A percentile compares a stretch with the other conserved stretches of the same genome.
phyloP scores from a whole-genome alignment of 495 filamentous ascomycete species.

The Stereocaulon alpinum region DNA sequence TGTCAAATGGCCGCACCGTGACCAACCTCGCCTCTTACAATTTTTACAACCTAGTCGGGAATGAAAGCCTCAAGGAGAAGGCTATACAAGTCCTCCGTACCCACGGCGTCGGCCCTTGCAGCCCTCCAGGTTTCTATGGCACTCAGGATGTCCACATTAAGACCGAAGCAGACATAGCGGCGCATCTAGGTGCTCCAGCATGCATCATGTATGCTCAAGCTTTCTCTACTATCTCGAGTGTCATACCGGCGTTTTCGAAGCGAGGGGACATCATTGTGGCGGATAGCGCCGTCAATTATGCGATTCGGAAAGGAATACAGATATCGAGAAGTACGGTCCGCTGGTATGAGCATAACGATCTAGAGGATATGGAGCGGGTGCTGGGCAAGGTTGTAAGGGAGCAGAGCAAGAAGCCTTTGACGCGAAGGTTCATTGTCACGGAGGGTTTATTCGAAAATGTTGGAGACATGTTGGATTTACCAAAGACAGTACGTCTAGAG shows the following conservation, averaged over 20 bases:
- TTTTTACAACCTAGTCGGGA: constrained; percentile 90
- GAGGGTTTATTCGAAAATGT: constrained; percentile 89
- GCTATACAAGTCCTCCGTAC: constrained; percentile 86
- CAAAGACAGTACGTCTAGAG: constrained; percentile 57
- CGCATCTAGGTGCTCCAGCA: constrained; percentile 71
- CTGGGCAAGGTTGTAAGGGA: constrained; percentile 78
- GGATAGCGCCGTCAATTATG: constrained; percentile 89
- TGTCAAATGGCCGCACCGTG: constrained; percentile 81
- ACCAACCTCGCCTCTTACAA: constrained; percentile 89
- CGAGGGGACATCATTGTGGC: constrained; percentile 96
- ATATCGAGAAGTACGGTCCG: constrained; percentile 79
- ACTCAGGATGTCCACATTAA: constrained; percentile 98
- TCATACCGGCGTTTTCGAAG: constrained; percentile 95
- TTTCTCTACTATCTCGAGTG: constrained; percentile 86
- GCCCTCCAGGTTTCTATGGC: constrained; percentile 94
- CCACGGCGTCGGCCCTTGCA: constrained; percentile 94
- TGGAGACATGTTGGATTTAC: constrained; percentile 77
- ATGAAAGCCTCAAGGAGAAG: constrained; percentile 86
- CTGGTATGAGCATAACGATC: constrained; percentile 95
- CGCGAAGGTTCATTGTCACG: constrained; percentile 88
- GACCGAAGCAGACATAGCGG: constrained; percentile 86
- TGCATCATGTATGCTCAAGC: constrained; percentile 94
- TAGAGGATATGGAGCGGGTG: constrained; percentile 83
- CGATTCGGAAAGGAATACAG: constrained; percentile 88
- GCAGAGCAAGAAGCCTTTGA: constrained; percentile 78